Conservation (phyloP, 371 early-diverging fungal species). For the Mortierella sp. region DNA sequence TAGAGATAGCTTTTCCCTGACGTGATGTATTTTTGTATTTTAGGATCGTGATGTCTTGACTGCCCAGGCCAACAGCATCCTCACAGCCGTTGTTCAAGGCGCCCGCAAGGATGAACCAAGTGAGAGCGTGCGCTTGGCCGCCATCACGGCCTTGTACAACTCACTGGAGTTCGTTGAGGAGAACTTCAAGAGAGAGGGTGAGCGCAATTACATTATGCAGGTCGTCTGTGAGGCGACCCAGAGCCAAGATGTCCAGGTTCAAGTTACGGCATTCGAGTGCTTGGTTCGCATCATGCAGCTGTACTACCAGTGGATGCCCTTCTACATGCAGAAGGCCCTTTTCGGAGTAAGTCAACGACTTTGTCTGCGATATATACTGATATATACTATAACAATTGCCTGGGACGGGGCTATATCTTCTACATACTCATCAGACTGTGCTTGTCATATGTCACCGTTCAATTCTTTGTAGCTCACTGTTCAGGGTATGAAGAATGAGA, state of each 20-base stretch:
- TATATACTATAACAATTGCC: background rate
- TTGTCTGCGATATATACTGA: background rate
- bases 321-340: constrained; percentile 95
- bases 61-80: constrained; percentile 84
- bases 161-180: constrained; percentile 92
- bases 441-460: too few relatives aligned
- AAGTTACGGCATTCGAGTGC: constrained; percentile 93
- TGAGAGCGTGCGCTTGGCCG: constrained; percentile 87
- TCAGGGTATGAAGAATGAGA: constrained; percentile 87
- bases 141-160: constrained; percentile 90
- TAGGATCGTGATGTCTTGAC: constrained; percentile 83
- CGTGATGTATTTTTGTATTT: background rate
- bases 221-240: constrained; percentile 97
- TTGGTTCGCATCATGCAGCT: constrained; percentile 94
- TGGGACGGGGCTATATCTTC: background rate
- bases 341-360: constrained; percentile 72
- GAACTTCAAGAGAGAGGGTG: constrained; percentile 93
- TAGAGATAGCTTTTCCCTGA: background rate
- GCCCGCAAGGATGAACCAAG: constrained; percentile 91
- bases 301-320: constrained; percentile 94
- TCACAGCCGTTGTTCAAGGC: constrained; percentile 94
- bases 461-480: constrained; percentile 86
- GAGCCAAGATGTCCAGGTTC: constrained; percentile 75
- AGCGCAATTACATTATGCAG: constrained; percentile 97
- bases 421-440: background rate